Evolutionary conservation across 495 filamentous ascomycete species (phyloP).

Genomic region (Friedmanniomyces simplex): DNA sequence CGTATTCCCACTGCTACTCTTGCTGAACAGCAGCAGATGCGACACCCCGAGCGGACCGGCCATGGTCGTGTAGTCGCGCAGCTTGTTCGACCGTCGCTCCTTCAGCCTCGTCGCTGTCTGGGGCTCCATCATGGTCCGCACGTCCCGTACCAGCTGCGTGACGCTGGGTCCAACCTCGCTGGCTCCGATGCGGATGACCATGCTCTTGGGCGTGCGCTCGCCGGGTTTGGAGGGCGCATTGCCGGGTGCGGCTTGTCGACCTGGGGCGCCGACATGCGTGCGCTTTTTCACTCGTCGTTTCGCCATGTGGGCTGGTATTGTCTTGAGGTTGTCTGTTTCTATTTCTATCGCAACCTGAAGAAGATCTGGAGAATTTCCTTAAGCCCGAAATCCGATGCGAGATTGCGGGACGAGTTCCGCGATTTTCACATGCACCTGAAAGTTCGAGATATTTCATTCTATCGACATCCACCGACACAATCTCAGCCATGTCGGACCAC

Average conservation of each 20-base stretch:
- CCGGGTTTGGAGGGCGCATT: conserved; percentile 35
- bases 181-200: conserved; percentile 96
- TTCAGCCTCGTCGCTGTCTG: conserved; percentile 77
- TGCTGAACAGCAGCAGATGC: conserved; percentile 89
- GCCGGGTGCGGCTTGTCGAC: conserved; percentile 38
- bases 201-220: conserved; percentile 70
- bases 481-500: neutral
- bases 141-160: conserved; percentile 84
- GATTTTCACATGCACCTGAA: too few relatives aligned
- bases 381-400: too few relatives aligned
- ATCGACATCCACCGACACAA: too few relatives aligned
- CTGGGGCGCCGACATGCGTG: conserved; percentile 68
- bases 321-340: neutral
- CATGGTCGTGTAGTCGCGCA: conserved; percentile 93
- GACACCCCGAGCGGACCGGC: conserved; percentile 87
- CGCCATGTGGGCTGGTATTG: conserved; percentile 48
- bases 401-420: too few relatives aligned
- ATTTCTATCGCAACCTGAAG: neutral
- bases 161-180: conserved; percentile 87
- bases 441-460: too few relatives aligned
- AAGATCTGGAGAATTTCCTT: neutral
- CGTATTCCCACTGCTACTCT: conserved; percentile 77
- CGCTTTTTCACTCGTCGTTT: conserved; percentile 77
- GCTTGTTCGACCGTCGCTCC: conserved; percentile 76
- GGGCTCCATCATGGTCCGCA: conserved; percentile 89